These are phyloP conservation scores for Vaccinium myrtillus DNA, from an alignment of 148 eudicot species.

Conservation along the genomic window DNA sequence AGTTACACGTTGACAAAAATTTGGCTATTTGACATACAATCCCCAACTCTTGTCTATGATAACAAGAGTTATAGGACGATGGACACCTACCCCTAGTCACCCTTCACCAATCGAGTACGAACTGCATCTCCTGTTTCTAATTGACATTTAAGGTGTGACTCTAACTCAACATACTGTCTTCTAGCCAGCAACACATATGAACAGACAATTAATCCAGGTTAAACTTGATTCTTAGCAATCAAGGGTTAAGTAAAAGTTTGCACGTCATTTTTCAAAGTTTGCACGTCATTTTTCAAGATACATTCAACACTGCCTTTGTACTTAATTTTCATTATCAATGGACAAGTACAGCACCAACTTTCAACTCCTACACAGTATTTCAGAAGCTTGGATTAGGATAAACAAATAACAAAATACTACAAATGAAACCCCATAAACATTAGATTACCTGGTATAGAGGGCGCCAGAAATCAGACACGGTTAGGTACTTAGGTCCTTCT, in stretches of 20 bases:
- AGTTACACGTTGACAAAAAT: neutral
- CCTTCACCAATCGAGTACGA: neutral
- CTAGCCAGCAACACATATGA: neutral
- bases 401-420: neutral
- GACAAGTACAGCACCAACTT: slow-evolving; percentile 11
- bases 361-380: neutral
- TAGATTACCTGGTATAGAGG: slow-evolving; percentile 81
- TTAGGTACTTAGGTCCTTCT: slow-evolving; percentile 67
- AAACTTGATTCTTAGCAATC: neutral
- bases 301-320: too few species aligned
- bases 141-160: neutral
- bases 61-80: neutral
- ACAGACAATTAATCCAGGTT: neutral
- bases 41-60: neutral
- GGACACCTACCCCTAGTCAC: neutral
- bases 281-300: neutral
- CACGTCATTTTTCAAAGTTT: neutral
- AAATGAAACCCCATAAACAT: neutral
- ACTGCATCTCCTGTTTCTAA: neutral
- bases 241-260: neutral
- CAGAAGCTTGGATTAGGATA: neutral
- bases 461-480: slow-evolving; percentile 89
- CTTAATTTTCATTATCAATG: neutral
- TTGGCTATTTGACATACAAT: neutral
- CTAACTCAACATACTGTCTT: neutral